Conservation (phyloP, 371 early-diverging fungal genomes). For the Mortierella sp. region DNA sequence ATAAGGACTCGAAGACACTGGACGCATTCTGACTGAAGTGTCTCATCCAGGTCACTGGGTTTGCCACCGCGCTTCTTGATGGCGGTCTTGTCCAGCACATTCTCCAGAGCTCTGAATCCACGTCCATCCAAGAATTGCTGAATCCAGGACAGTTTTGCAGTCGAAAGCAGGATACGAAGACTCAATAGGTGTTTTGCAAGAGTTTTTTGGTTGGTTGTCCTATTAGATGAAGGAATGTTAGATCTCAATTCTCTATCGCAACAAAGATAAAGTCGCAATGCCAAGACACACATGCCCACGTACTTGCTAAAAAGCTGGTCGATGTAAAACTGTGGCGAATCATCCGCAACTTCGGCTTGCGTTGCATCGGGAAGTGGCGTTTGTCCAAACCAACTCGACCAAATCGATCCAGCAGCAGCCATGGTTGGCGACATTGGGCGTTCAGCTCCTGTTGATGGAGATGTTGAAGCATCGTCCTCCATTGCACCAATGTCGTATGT, state of each 20-base stretch:
- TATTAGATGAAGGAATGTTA: slow-evolving; percentile 1
- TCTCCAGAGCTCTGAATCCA: slow-evolving; percentile 62
- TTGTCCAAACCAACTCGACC: slow-evolving; percentile 45
- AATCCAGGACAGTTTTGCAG: slow-evolving; percentile 67
- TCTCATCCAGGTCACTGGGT: slow-evolving; percentile 55
- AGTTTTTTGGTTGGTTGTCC: slow-evolving; percentile 42
- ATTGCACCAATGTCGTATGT: slow-evolving; percentile 25
- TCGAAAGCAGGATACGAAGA: slow-evolving; percentile 60
- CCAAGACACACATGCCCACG: not conserved
- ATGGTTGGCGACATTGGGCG: slow-evolving; percentile 46
- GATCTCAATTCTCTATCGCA: not conserved
- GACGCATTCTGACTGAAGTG: slow-evolving; percentile 65
- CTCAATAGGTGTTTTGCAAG: slow-evolving; percentile 64
- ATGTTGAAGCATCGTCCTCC: slow-evolving; percentile 17
- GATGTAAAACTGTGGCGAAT: slow-evolving; percentile 50
- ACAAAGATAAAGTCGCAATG: not conserved
- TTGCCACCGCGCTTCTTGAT: slow-evolving; percentile 57
- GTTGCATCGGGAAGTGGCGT: slow-evolving; percentile 21
- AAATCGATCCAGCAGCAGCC: slow-evolving; percentile 43
- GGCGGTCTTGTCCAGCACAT: slow-evolving; percentile 60
- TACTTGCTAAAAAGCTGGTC: slow-evolving; percentile 54
- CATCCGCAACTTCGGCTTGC: slow-evolving; percentile 25
- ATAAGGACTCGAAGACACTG: slow-evolving; percentile 66
- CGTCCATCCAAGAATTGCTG: slow-evolving; percentile 66
- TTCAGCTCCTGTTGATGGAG: slow-evolving; percentile 16